Evolutionary conservation across 208 protist species (phyloP).

Genomic region (Acanthamoeba comandoni): DNA sequence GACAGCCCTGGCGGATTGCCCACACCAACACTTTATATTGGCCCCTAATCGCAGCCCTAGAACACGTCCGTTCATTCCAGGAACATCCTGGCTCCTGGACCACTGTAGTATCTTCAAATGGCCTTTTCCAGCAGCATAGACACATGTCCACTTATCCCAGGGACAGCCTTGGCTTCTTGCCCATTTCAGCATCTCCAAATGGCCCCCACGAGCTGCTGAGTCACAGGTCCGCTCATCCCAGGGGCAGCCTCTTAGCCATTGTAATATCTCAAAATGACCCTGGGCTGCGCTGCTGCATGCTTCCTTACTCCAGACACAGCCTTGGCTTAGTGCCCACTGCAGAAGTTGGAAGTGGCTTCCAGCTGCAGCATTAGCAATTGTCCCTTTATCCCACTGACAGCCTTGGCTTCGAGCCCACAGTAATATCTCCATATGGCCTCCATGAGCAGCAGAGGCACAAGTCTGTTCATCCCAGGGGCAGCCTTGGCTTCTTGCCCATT

Average conservation of each 20-base stretch:
- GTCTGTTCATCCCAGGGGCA: slow-evolving; percentile 40
- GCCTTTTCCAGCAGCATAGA: background rate
- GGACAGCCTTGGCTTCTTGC: background rate
- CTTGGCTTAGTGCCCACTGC: too few species aligned
- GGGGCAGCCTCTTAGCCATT: too few species aligned
- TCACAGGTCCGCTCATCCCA: slow-evolving; percentile 13
- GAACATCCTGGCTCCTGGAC: slow-evolving; percentile 5
- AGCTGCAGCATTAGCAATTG: background rate
- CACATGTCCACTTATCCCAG: slow-evolving; percentile 15
- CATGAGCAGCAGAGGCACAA: background rate
- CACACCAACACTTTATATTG: slow-evolving; percentile 3
- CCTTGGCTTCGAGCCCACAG: background rate
- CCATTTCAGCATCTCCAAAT: slow-evolving; percentile 38
- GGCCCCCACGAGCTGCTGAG: slow-evolving; percentile 13
- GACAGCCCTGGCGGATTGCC: too few species aligned
- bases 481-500: background rate
- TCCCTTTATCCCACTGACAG: background rate
- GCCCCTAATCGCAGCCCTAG: background rate
- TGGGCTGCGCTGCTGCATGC: too few species aligned
- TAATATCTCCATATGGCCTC: slow-evolving; percentile 16
- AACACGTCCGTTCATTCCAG: background rate
- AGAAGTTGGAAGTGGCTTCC: slow-evolving; percentile 8
- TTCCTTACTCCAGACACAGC: background rate
- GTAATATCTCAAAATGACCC: too few species aligned
- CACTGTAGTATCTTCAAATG: slow-evolving; percentile 16